A percentile compares a stretch with the other conserved stretches of the same genome.
phyloP scores from a whole-genome alignment of 441 rosid species.

The Erysimum pusillum region DNA sequence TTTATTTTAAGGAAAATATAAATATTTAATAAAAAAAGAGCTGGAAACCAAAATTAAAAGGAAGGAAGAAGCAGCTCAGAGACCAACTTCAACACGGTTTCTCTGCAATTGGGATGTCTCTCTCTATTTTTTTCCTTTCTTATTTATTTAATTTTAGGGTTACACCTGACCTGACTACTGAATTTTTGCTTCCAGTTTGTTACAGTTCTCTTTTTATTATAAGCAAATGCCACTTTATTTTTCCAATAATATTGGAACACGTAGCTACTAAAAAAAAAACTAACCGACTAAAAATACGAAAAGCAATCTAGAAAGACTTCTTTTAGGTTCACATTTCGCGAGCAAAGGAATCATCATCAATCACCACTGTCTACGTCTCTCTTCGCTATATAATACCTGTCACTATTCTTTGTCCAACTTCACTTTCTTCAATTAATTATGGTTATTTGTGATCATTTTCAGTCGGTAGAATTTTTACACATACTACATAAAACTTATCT shows the following conservation, averaged over 20 bases:
- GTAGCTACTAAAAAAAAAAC: constrained; percentile 8
- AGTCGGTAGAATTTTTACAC: neutral
- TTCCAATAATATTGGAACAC: constrained; percentile 35
- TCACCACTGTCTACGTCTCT: constrained; percentile 25
- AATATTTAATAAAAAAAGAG: constrained; percentile 3
- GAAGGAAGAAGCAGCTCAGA: constrained; percentile 42
- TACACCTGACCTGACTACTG: constrained; percentile 41
- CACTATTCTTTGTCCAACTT: neutral
- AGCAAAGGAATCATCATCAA: neutral
- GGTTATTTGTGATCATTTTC: neutral
- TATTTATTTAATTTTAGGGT: constrained; percentile 27
- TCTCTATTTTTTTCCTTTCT: neutral
- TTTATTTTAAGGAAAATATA: neutral
- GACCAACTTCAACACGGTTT: constrained; percentile 60
- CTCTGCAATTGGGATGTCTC: constrained; percentile 48
- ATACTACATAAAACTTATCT: neutral
- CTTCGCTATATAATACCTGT: neutral
- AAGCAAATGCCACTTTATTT: constrained; percentile 39
- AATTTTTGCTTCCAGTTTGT: constrained; percentile 35
- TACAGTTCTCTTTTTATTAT: constrained; percentile 21
- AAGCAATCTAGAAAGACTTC: constrained; percentile 29
- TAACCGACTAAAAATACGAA: constrained; percentile 36
- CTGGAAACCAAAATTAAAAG: constrained; percentile 26
- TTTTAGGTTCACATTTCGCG: constrained; percentile 21
- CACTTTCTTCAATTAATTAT: neutral